Conservation (phyloP, 2,329 filamentous ascomycete species). For the Calonectria naviculata region DNA sequence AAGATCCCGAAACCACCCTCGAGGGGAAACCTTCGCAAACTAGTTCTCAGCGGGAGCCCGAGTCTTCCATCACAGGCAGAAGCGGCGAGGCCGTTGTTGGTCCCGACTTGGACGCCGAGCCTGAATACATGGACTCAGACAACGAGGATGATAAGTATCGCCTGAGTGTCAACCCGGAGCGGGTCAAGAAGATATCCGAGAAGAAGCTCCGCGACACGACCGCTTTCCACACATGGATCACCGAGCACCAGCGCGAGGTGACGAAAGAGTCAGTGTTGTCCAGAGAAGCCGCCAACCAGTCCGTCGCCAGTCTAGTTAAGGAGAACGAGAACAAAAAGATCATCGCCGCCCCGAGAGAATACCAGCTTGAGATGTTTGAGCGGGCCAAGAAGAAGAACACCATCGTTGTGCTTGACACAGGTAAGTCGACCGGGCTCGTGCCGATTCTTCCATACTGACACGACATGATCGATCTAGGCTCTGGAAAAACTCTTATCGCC, state of each 20-base stretch:
- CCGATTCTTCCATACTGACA: background rate
- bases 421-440: constrained; percentile 47
- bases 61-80: background rate
- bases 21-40: background rate
- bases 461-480: constrained; percentile 63
- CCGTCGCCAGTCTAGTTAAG: constrained; percentile 46
- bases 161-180: constrained; percentile 42
- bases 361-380: constrained; percentile 93
- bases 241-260: constrained; percentile 49
- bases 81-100: background rate
- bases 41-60: background rate
- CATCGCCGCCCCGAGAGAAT: constrained; percentile 85
- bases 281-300: constrained; percentile 44
- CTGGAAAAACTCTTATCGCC: constrained; percentile 96
- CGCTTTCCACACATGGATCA: constrained; percentile 58
- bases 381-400: constrained; percentile 85
- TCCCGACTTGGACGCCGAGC: background rate
- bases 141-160: constrained; percentile 42
- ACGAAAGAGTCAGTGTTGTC: constrained; percentile 38
- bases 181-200: constrained; percentile 54
- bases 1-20: background rate
- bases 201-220: constrained; percentile 62
- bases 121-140: constrained; percentile 27
- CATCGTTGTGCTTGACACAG: constrained; percentile 95
- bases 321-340: constrained; percentile 61